These are phyloP conservation scores for Syncephalastrum contaminatum DNA, from an alignment of 371 early-diverging fungal species.

Conservation along the genomic window DNA sequence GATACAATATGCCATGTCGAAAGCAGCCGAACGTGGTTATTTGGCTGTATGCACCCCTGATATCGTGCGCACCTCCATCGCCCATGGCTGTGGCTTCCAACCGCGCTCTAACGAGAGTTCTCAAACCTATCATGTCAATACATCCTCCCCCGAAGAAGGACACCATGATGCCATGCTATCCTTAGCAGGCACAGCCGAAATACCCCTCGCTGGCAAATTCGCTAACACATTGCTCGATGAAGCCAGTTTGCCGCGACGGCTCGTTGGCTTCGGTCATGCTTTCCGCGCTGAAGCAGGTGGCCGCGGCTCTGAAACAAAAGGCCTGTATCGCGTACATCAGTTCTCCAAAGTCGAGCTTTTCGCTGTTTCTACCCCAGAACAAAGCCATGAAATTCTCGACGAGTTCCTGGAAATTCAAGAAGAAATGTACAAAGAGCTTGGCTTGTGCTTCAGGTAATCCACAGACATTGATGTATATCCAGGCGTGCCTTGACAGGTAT, in stretches of 20 bases:
- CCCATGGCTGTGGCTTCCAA: constrained; percentile 90
- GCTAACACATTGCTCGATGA: constrained; percentile 60
- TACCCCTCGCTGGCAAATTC: constrained; percentile 88
- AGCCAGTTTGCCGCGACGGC: constrained; percentile 60
- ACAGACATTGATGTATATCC: background rate
- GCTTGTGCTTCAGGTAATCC: constrained; percentile 74
- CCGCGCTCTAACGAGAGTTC: constrained; percentile 75
- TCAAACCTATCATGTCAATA: constrained; percentile 82
- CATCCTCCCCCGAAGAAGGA: constrained; percentile 40
- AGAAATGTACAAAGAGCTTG: constrained; percentile 76
- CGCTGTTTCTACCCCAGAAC: constrained; percentile 66
- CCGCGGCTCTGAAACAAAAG: constrained; percentile 79
- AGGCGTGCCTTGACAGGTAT: background rate
- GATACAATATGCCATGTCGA: constrained; percentile 82
- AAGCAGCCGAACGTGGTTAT: constrained; percentile 74
- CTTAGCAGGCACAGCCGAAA: constrained; percentile 90
- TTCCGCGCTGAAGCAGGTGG: constrained; percentile 92
- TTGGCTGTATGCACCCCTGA: constrained; percentile 83
- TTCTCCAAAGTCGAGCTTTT: constrained; percentile 95
- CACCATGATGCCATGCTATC: constrained; percentile 51
- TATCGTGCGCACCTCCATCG: constrained; percentile 75
- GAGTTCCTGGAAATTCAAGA: constrained; percentile 76
- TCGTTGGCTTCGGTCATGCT: constrained; percentile 82
- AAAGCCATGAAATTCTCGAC: constrained; percentile 67
- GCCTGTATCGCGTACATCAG: constrained; percentile 92